Conservation (phyloP, 2,329 filamentous ascomycete species). For the Xylaria sp. region DNA sequence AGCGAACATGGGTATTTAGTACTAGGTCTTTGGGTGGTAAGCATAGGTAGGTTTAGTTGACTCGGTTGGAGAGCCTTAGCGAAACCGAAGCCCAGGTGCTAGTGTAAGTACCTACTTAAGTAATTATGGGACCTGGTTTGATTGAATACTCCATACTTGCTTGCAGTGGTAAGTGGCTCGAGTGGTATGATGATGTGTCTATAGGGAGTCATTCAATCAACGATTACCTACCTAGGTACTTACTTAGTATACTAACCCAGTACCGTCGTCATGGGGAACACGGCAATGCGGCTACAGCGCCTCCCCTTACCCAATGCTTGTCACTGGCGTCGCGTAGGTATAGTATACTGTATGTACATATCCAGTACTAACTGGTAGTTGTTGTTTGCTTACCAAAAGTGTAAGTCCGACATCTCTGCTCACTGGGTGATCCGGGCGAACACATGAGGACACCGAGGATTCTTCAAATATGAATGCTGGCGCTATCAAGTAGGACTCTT, state of each 20-base stretch:
- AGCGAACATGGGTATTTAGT: too few species aligned
- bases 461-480: conserved; percentile 24
- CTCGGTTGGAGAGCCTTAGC: too few species aligned
- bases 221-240: too few species aligned
- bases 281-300: background rate
- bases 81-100: too few species aligned
- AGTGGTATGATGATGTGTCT: background rate
- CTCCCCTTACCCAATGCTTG: background rate
- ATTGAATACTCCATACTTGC: background rate
- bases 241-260: too few species aligned
- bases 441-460: conserved; percentile 23
- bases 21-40: too few species aligned
- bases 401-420: conserved; percentile 25
- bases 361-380: too few species aligned
- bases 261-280: background rate
- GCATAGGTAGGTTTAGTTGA: too few species aligned
- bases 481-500: conserved; percentile 12
- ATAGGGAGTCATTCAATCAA: conserved; percentile 8
- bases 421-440: background rate
- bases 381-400: conserved; percentile 21
- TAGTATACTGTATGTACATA: background rate
- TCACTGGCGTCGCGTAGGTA: too few species aligned
- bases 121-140: too few species aligned
- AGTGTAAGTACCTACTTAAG: too few species aligned
- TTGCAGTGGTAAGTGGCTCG: too few species aligned